Evolutionary conservation across 129 eudicot species (phyloP), one percentile per base, ranked within the genome.

Genomic region (Saposhnikovia divaricata): DNA sequence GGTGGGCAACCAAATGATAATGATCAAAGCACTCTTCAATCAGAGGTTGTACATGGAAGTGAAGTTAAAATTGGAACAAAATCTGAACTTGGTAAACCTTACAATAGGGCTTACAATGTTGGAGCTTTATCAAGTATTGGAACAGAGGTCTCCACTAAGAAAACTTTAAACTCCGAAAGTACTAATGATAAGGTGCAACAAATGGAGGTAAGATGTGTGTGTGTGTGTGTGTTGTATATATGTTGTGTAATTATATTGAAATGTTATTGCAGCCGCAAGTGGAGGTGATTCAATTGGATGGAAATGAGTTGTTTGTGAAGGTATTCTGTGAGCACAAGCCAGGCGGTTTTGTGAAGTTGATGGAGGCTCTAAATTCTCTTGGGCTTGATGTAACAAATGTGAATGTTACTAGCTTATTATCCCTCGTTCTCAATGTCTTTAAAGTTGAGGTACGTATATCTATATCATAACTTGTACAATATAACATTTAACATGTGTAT

Each of bases 301-400:
- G 96, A 80, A 95, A 95, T 50, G 97, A 95, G 82, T 88, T 95
- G 82, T 95, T 79, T 47, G 91, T 95, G 84, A 95, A 92, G 85
- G 97, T 95, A 51, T 95, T 95, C 23, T 89, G 99, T 39, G 99
- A 95, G 89, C 97, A 95, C 77, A 95, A 89, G 85, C 69, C 88
- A 13, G 97, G 96, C 13, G 97, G 97, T 19, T 95, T 95, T 61
- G 93, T 92, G 87, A 90, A 88, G 79, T 79, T 92, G 51, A 85
- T 90, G 96, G 96, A 92, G 80, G 99, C 93, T 46, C 86, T 95
- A 73, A 84, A 77, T 80, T 84, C 93, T 72, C 76, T 92, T 16
- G 96, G 97, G 23, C 84, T 95, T 44, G 96, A 95, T 83, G 91
- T 92, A 18, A 91, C 91, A 16, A 90, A 87, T 83, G 97, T 90